Evolutionary conservation across 2,329 filamentous ascomycete genomes (phyloP).

Genomic region (Fusarium irregulare): DNA sequence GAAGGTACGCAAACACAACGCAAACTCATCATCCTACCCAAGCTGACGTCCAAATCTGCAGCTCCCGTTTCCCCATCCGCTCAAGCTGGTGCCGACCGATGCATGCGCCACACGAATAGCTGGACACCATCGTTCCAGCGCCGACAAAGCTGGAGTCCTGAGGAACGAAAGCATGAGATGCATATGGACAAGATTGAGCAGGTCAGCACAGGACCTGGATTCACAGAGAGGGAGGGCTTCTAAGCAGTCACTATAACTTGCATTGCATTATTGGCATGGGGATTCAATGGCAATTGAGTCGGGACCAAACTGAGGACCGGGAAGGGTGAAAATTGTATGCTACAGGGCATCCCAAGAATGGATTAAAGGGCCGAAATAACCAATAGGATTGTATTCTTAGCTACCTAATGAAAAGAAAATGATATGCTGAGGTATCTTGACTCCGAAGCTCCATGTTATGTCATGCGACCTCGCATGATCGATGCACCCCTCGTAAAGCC

Average conservation of each 20-base stretch:
- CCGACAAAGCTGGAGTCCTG: slow-evolving; percentile 64
- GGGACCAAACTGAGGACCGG: not conserved
- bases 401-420: slow-evolving; percentile 15
- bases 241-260: not conserved
- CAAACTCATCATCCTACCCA: not conserved
- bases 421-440: slow-evolving; percentile 35
- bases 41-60: slow-evolving; percentile 22
- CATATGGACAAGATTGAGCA: slow-evolving; percentile 59
- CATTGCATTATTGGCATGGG: not conserved
- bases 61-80: slow-evolving; percentile 31
- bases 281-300: slow-evolving; percentile 2
- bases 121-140: slow-evolving; percentile 61
- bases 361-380: not conserved
- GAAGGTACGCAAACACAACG: slow-evolving; percentile 12
- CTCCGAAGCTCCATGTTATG: slow-evolving; percentile 34
- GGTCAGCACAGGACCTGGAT: slow-evolving; percentile 55
- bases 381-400: slow-evolving; percentile 21
- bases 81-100: slow-evolving; percentile 48
- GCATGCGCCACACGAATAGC: slow-evolving; percentile 49
- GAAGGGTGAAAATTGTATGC: slow-evolving; percentile 8
- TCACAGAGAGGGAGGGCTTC: slow-evolving; percentile 52
- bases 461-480: not conserved
- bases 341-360: slow-evolving; percentile 18
- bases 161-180: slow-evolving; percentile 65
- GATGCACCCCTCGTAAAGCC: slow-evolving; percentile 3